Base-by-base conservation (phyloP, 1,284 basidiomycete genomes). In the Apiotrichum laibachii region DNA sequence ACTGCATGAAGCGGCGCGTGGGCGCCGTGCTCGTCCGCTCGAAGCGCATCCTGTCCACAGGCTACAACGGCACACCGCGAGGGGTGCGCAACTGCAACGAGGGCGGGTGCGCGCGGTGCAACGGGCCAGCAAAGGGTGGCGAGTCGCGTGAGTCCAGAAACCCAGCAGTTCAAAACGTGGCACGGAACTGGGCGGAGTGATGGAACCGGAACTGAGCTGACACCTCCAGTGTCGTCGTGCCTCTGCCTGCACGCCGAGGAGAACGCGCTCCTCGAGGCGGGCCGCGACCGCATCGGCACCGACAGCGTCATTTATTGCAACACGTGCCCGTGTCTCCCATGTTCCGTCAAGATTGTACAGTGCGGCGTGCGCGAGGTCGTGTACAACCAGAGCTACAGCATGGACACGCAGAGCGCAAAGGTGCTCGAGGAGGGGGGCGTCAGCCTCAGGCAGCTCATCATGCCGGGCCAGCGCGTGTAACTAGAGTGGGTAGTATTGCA, bases 181-280 rank as follows among this genome's bases (percentile, higher is more conserved):
- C 7, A 2, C 10, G 11, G 37, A 37, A 37, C 37, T 16, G 11
- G 12, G n/a, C n/a, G n/a, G 37, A 37, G 5, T 4, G 26, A 4
- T 31, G 26, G 26, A 7, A 31, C 26, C 7, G 18, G n/a, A 13
- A 12, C 10, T 35, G n/a, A 13, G 37, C 33, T 8, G 40, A 8
- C 19, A 3, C 42, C 19, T 9, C 31, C 57, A 79, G 76, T 87
- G 7, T 83, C 87, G 62, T 90, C 92, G 72, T 99, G 95, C 71
- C 81, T 99, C 0, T 99, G 96, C 73, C 80, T 99, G 18, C 96
- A 99, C 73, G 96, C 96, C 0, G 96, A 99, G 77, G 96, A 99
- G 80, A 99, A 99, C 71, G 96, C 95, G 0, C 81, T 99, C 10
- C 80, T 99, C 12, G 95, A 98, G 79, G 91, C 91, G 0, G 93